Conservation (phyloP, 2,329 filamentous ascomycete genomes). For the Clarireedia homoeocarpa region DNA sequence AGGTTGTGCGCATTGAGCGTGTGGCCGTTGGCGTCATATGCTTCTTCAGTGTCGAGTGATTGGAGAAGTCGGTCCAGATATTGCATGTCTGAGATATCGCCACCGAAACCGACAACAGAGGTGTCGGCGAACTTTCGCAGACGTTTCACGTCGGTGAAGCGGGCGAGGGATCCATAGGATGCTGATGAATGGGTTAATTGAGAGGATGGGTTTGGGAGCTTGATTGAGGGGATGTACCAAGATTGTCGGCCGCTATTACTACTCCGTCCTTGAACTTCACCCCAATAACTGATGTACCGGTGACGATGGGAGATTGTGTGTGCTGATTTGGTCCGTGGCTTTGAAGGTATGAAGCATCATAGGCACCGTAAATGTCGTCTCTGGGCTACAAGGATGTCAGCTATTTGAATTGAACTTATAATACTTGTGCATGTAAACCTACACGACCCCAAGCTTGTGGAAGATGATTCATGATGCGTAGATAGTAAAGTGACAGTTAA, state of each 20-base stretch:
- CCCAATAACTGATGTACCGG: conserved; percentile 89
- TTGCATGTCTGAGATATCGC: conserved; percentile 98
- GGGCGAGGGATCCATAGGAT: conserved; percentile 93
- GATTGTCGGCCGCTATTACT: conserved; percentile 92
- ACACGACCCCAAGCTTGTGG: conserved; percentile 68
- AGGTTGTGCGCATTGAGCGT: conserved; percentile 84
- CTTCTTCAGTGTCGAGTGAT: conserved; percentile 80
- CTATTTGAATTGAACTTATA: conserved; percentile 13
- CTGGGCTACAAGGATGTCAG: conserved; percentile 60
- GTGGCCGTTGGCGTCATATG: conserved; percentile 53
- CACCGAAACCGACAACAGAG: conserved; percentile 85
- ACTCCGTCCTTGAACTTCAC: conserved; percentile 96
- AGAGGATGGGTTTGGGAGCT: conserved; percentile 6
- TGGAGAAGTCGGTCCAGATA: conserved; percentile 88
- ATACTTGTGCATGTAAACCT: conserved; percentile 31
- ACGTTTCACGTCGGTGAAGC: conserved; percentile 95
- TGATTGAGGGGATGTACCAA: conserved; percentile 49
- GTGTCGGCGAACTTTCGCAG: conserved; percentile 80
- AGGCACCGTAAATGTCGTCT: conserved; percentile 93
- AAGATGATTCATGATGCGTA: conserved; percentile 56
- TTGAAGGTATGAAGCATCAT: conserved; percentile 81
- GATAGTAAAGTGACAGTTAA: neutral
- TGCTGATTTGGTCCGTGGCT: conserved; percentile 66
- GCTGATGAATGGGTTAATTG: conserved; percentile 43
- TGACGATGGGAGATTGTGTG: conserved; percentile 89